phyloP scores from a whole-genome alignment of 805 yeast genomes.

The Grigorovia jiainica region DNA sequence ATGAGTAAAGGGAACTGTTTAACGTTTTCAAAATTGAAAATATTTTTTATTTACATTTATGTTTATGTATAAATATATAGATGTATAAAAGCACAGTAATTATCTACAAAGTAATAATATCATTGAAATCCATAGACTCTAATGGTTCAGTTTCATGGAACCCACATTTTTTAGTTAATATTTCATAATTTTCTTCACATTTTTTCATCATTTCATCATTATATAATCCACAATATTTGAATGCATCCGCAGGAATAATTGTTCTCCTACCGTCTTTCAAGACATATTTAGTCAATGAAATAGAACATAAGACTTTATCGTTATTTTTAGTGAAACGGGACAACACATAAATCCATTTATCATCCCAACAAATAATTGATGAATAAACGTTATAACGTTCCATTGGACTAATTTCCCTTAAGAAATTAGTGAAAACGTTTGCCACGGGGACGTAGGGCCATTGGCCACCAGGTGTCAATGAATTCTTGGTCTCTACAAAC shows the following conservation, averaged over 20 bases:
- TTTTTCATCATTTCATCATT: constrained; percentile 40
- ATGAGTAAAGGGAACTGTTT: neutral
- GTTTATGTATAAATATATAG: neutral
- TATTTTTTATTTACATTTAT: neutral
- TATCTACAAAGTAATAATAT: neutral
- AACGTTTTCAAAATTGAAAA: neutral
- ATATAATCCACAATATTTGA: constrained; percentile 47
- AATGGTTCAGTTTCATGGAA: constrained; percentile 23
- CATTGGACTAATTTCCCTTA: constrained; percentile 65
- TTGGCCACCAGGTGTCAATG: constrained; percentile 26
- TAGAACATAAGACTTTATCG: constrained; percentile 39
- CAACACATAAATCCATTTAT: constrained; percentile 72
- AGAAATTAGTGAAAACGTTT: constrained; percentile 54
- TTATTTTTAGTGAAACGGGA: constrained; percentile 45
- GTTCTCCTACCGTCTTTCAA: constrained; percentile 73
- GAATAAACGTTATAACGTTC: constrained; percentile 46
- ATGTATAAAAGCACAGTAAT: neutral
- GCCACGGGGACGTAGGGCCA: constrained; percentile 71
- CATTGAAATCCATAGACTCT: constrained; percentile 9
- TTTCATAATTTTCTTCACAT: constrained; percentile 31
- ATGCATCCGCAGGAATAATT: constrained; percentile 51
- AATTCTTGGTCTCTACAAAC: constrained; percentile 23
- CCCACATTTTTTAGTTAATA: constrained; percentile 19
- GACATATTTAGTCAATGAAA: constrained; percentile 69
- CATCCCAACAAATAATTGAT: constrained; percentile 71